Conservation (phyloP, 176 grass and related monocot genomes). For the Hordeum marinum region DNA sequence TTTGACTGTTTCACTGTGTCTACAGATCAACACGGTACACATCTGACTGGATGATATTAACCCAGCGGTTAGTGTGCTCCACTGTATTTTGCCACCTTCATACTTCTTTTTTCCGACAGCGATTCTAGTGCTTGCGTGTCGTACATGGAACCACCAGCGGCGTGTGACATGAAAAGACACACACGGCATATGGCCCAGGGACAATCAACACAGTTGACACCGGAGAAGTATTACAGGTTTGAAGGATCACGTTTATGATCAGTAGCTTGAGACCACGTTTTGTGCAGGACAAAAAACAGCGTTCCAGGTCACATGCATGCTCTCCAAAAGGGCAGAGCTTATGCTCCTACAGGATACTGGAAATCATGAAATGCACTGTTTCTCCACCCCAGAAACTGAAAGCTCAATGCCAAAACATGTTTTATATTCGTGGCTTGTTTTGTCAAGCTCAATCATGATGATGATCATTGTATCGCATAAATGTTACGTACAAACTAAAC, state of each 20-base stretch:
- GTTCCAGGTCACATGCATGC: neutral
- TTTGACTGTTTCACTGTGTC: neutral
- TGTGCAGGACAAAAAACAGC: neutral
- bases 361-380: conserved; percentile 8
- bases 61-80: neutral
- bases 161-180: neutral
- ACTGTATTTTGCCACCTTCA: neutral
- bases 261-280: conserved; percentile 13
- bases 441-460: conserved; percentile 24
- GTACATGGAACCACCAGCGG: neutral
- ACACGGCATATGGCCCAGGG: neutral
- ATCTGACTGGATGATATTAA: neutral
- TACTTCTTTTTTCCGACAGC: neutral
- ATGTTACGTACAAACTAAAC: neutral
- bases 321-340: neutral
- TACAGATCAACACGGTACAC: neutral
- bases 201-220: conserved; percentile 6
- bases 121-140: neutral
- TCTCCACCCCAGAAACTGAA: neutral
- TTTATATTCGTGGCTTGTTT: conserved; percentile 2
- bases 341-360: conserved; percentile 19
- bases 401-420: neutral
- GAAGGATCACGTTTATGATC: neutral
- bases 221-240: neutral
- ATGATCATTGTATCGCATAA: neutral